Base-by-base conservation (phyloP, 768 basidiomycete genomes). In the Pseudohyphozyma bogoriensis region DNA sequence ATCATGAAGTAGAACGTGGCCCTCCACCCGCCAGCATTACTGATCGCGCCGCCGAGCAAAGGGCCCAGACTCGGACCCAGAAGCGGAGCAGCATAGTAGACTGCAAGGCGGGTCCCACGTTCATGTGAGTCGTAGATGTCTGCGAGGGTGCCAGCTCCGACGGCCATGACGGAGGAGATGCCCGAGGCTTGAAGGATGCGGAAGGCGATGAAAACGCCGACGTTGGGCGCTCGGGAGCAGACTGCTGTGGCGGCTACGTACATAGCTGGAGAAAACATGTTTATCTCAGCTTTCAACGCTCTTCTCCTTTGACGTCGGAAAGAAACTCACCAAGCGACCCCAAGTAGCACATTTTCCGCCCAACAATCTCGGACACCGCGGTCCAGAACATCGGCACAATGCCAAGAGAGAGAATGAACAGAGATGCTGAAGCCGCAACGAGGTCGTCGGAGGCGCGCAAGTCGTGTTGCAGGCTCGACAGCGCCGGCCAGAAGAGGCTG, bases 1-100 rank as follows among this genome's bases (percentile, higher is more conserved):
- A 80, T 76, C 28, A 90, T 79, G 71, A 91, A 88, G 80, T 86
- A 92, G 72, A 92, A 89, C 1, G 82, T 81, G 12, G 84, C 82
- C 35, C 86, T 80, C 90, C 91, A 93, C 71, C 84, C 84, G 12
- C 33, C 22, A 0, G 76, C 79, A 11, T 39, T 10, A 0, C 85
- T 83, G 4, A 88, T 73, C 9, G 74, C 78, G 0, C 86, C 86
- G 4, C 87, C 87, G 46, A 87, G 65, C n/a, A 87, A 78, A 9
- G 85, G 85, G 0, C 85, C 86, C 4, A 51, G 37, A 10, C 12
- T 11, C 12, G 37, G 37, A 11, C 87, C 87, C 28, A 90, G 79
- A 24, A 89, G 79, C 0, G 87, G 86, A 22, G 87, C 83, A 16
- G 83, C 82, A 65, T 85, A 89, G 73, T 83, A 89, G 11, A 87